phyloP scores from a whole-genome alignment of 306 rosid genomes.

The Echinosophora koreensis region DNA sequence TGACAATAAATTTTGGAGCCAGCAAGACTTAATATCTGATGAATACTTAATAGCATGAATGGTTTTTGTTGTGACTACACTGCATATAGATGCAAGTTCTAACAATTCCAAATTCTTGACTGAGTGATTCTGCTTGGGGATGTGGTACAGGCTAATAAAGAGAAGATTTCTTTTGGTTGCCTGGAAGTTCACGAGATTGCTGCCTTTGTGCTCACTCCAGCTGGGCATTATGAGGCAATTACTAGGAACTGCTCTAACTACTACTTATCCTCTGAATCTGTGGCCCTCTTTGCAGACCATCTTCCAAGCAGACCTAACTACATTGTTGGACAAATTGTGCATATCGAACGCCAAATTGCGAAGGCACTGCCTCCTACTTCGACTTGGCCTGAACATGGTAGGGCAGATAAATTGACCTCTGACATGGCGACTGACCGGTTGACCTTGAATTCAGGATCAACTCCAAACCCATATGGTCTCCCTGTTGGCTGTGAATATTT shows the following conservation, averaged over 20 bases:
- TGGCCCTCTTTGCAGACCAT: constrained; percentile 85
- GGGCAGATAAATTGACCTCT: constrained; percentile 52
- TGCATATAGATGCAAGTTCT: background rate
- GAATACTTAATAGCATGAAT: constrained; percentile 29
- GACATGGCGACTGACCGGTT: constrained; percentile 73
- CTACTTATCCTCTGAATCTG: constrained; percentile 88
- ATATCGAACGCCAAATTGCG: constrained; percentile 85
- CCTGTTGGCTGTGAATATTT: constrained; percentile 98
- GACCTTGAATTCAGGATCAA: constrained; percentile 96
- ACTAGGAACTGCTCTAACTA: constrained; percentile 80
- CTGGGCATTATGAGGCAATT: constrained; percentile 91
- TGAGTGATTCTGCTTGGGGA: constrained; percentile 40
- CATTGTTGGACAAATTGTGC: constrained; percentile 99
- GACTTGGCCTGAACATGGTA: constrained; percentile 53
- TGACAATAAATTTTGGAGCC: constrained; percentile 3
- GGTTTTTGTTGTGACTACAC: constrained; percentile 9
- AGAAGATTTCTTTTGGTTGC: constrained; percentile 86
- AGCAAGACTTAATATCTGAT: constrained; percentile 7
- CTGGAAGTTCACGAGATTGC: constrained; percentile 94
- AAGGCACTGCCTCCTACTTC: constrained; percentile 55
- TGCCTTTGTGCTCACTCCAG: constrained; percentile 81
- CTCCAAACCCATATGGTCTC: constrained; percentile 83
- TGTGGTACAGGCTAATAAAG: constrained; percentile 88
- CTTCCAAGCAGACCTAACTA: constrained; percentile 82
- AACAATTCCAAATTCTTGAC: background rate